Conservation (phyloP, 1,284 basidiomycete genomes). For the Chiua sp. region DNA sequence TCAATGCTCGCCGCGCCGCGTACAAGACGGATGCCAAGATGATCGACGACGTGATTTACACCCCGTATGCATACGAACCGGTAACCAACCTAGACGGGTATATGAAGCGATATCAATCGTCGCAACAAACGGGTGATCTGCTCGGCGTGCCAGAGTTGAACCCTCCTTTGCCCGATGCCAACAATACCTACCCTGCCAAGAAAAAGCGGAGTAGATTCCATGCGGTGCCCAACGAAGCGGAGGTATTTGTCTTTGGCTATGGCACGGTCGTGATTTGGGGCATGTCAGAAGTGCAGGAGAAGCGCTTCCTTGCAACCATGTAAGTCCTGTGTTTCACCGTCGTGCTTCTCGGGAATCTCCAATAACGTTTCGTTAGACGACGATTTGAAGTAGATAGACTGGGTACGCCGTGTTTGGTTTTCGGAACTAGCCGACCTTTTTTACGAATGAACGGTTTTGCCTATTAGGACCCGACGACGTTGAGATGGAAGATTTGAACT, state of each 20-base stretch:
- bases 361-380: conserved; percentile 58
- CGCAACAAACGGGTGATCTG: conserved; percentile 61
- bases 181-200: conserved; percentile 39
- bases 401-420: conserved; percentile 46
- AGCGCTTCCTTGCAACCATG: conserved; percentile 87
- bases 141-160: conserved; percentile 74
- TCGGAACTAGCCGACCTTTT: conserved; percentile 2
- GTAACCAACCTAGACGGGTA: conserved; percentile 36
- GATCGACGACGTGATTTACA: conserved; percentile 86
- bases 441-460: conserved; percentile 9
- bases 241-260: conserved; percentile 94
- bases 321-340: conserved; percentile 47
- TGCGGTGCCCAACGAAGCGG: conserved; percentile 72
- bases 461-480: conserved; percentile 74
- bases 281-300: conserved; percentile 94
- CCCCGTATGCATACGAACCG: conserved; percentile 77
- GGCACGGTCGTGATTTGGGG: conserved; percentile 97
- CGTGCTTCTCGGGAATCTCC: conserved; percentile 5
- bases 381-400: conserved; percentile 93
- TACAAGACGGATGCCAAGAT: conserved; percentile 86
- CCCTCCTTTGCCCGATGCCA: conserved; percentile 33
- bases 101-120: conserved; percentile 13
- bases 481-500: conserved; percentile 97
- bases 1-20: conserved; percentile 78
- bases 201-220: conserved; percentile 70